Evolutionary conservation across 768 basidiomycete genomes (phyloP).

Genomic region (Podaxis rugospora): DNA sequence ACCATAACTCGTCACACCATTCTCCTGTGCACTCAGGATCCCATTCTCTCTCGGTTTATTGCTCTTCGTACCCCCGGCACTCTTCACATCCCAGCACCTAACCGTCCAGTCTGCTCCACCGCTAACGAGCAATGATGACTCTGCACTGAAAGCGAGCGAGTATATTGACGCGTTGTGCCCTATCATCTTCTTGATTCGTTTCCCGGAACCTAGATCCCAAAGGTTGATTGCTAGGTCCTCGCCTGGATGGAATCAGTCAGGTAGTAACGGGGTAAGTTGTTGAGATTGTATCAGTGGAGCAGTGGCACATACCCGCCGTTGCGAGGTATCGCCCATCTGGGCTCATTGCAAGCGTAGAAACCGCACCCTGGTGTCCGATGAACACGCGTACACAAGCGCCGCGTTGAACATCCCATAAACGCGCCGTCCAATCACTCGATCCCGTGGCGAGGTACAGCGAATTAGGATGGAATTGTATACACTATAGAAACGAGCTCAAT

Average conservation of each 20-base stretch:
- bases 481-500: slow-evolving; percentile 41
- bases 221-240: slow-evolving; percentile 92
- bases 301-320: slow-evolving; percentile 57
- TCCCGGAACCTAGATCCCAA: slow-evolving; percentile 96
- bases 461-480: slow-evolving; percentile 95
- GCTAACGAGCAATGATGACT: slow-evolving; percentile 86
- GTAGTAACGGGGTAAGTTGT: neutral
- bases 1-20: slow-evolving; percentile 27
- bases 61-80: slow-evolving; percentile 56
- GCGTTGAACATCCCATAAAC: slow-evolving; percentile 97
- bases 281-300: neutral
- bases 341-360: slow-evolving; percentile 83
- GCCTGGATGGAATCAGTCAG: slow-evolving; percentile 33
- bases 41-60: slow-evolving; percentile 57
- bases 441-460: slow-evolving; percentile 96
- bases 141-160: slow-evolving; percentile 87
- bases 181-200: slow-evolving; percentile 92
- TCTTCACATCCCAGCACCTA: slow-evolving; percentile 95
- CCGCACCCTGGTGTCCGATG: slow-evolving; percentile 87
- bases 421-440: slow-evolving; percentile 93
- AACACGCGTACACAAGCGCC: slow-evolving; percentile 94
- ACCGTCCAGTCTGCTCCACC: slow-evolving; percentile 95
- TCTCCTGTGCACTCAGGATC: slow-evolving; percentile 8
- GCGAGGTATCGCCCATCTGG: slow-evolving; percentile 95
- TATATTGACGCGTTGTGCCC: slow-evolving; percentile 90